These are phyloP conservation scores for Toxoplasma gondii DNA, from an alignment of 169 alveolate species.

Conservation along the genomic window DNA sequence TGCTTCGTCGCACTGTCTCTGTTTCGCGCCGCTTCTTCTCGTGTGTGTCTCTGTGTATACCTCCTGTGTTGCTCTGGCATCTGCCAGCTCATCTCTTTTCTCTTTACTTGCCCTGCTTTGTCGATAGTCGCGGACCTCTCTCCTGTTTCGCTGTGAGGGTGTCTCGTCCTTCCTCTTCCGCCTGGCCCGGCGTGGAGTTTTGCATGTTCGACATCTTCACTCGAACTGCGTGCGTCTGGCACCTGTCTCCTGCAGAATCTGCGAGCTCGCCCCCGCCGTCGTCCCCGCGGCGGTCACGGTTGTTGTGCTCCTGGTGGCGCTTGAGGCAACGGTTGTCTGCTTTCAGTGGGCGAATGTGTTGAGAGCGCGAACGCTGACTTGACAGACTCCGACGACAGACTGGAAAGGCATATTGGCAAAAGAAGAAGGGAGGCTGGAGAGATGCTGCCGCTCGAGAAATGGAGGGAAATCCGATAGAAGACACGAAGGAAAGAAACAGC, in stretches of 20 bases:
- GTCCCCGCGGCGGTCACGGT: conserved; percentile 5
- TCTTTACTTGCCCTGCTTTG: too few species aligned
- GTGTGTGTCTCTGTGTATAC: background rate
- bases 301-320: background rate
- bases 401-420: background rate
- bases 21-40: background rate
- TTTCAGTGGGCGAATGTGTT: conserved; percentile 12
- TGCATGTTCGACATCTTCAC: too few species aligned
- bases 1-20: background rate
- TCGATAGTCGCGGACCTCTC: too few species aligned
- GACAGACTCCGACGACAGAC: background rate
- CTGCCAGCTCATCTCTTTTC: too few species aligned
- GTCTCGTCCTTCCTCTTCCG: too few species aligned
- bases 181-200: too few species aligned
- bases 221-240: background rate
- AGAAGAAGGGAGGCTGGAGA: background rate
- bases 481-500: background rate
- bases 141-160: too few species aligned
- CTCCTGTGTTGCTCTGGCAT: too few species aligned
- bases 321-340: background rate
- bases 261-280: background rate
- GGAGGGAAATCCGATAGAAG: background rate
- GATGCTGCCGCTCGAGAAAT: background rate
- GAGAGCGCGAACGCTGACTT: background rate
- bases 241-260: conserved; percentile 8